These are phyloP conservation scores for Zygoascus flipseniorum DNA, from an alignment of 805 yeast genomes.

Conservation along the genomic window DNA sequence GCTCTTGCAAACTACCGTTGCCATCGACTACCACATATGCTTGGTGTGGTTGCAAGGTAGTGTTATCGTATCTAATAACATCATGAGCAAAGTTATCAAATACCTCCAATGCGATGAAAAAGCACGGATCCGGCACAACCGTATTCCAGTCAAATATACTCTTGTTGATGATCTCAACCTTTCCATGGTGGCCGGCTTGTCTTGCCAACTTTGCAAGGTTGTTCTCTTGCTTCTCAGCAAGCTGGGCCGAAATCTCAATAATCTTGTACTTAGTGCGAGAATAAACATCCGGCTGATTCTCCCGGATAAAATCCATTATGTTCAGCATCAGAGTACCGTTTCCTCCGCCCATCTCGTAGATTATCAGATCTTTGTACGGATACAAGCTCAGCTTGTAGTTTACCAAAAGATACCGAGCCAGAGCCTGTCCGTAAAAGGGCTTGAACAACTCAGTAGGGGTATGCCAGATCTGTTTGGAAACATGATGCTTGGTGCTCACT, in stretches of 20 bases:
- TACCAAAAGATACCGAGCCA: conserved; percentile 70
- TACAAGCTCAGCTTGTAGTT: conserved; percentile 60
- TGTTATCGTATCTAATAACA: conserved; percentile 62
- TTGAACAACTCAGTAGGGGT: conserved; percentile 80
- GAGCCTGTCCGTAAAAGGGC: conserved; percentile 77
- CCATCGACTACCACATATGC: conserved; percentile 70
- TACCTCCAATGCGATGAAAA: conserved; percentile 72
- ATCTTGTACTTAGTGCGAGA: conserved; percentile 57
- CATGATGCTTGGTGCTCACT: neutral
- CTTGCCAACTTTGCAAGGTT: conserved; percentile 27
- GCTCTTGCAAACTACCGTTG: conserved; percentile 67
- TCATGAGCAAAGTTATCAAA: conserved; percentile 83
- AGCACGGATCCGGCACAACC: conserved; percentile 55
- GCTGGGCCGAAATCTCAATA: conserved; percentile 58
- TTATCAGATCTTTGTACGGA: conserved; percentile 62
- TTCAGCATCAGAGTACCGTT: conserved; percentile 80
- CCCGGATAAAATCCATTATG: conserved; percentile 54
- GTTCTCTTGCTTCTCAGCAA: conserved; percentile 48
- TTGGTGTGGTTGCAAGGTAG: conserved; percentile 60
- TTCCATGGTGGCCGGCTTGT: conserved; percentile 40
- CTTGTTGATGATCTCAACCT: conserved; percentile 58
- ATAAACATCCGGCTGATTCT: conserved; percentile 66
- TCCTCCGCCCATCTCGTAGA: conserved; percentile 87
- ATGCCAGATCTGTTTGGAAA: conserved; percentile 68
- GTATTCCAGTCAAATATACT: conserved; percentile 71